phyloP scores from a whole-genome alignment of 2,329 filamentous ascomycete species.

The Rhinocladiella mackenziei region DNA sequence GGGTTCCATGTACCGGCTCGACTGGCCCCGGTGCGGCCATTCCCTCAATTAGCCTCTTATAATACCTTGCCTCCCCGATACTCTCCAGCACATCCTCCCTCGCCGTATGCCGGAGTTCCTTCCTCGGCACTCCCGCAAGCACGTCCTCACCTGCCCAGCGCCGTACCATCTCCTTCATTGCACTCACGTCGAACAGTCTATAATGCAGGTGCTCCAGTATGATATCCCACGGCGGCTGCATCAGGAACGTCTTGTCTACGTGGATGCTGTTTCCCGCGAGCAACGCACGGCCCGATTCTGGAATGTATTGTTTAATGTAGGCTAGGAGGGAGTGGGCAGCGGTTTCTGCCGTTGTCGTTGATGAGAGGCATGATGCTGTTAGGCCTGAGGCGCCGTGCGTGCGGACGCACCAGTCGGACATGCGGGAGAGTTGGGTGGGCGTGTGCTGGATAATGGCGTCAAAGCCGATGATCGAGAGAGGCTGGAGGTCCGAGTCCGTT shows the following conservation, averaged over 20 bases:
- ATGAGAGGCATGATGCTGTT: conserved; percentile 69
- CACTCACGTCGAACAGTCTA: conserved; percentile 85
- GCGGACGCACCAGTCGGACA: conserved; percentile 84
- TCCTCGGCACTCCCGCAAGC: conserved; percentile 61
- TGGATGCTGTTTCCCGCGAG: conserved; percentile 93
- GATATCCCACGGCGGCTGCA: conserved; percentile 65
- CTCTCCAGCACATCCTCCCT: conserved; percentile 90
- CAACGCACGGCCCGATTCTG: conserved; percentile 62
- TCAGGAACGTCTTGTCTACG: conserved; percentile 78
- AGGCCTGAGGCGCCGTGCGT: conserved; percentile 81
- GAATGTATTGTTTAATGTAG: conserved; percentile 72
- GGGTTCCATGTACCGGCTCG: background rate
- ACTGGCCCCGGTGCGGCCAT: background rate
- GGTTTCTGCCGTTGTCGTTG: conserved; percentile 63
- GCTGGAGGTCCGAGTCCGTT: conserved; percentile 72
- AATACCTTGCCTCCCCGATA: conserved; percentile 85
- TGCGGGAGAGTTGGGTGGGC: conserved; percentile 65
- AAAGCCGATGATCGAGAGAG: conserved; percentile 73
- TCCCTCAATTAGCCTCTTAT: conserved; percentile 55
- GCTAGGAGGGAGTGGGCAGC: conserved; percentile 69
- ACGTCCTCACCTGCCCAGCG: conserved; percentile 70
- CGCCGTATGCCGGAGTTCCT: conserved; percentile 75
- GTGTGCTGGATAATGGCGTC: conserved; percentile 74
- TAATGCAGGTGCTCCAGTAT: conserved; percentile 80
- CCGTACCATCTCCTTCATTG: conserved; percentile 82